These are phyloP conservation scores for Phytophthora hibernalis DNA, from an alignment of 352 stramenopile genomes.

Conservation along the genomic window DNA sequence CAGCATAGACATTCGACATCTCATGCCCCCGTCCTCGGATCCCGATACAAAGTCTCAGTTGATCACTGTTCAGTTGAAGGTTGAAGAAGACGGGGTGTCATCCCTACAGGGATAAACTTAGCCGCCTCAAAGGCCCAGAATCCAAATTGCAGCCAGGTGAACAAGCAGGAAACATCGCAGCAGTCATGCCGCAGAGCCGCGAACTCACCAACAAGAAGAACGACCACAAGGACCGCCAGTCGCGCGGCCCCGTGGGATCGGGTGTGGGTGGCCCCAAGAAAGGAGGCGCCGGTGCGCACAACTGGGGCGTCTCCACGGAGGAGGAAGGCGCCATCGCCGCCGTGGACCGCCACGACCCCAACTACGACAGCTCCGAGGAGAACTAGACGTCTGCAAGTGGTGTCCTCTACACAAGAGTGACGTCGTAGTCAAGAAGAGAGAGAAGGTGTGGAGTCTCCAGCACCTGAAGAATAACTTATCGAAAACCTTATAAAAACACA, in stretches of 20 bases:
- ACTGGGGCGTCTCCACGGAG: conserved; percentile 69
- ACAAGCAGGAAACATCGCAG: conserved; percentile 23
- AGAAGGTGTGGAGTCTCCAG: not conserved
- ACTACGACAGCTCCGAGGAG: conserved; percentile 73
- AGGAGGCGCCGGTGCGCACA: conserved; percentile 83
- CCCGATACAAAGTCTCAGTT: conserved; percentile 19
- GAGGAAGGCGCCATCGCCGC: conserved; percentile 49
- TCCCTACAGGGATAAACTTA: conserved; percentile 5
- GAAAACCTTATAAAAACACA: conserved; percentile 37
- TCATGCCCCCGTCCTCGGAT: conserved; percentile 20
- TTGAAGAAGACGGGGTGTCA: conserved; percentile 24
- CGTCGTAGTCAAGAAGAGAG: not conserved
- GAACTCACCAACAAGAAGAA: conserved; percentile 89
- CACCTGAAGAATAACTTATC: conserved; percentile 29
- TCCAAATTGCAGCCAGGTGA: conserved; percentile 31
- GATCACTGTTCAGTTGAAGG: not conserved
- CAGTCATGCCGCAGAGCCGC: conserved; percentile 76
- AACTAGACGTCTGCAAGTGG: conserved; percentile 15
- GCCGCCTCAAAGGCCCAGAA: conserved; percentile 20
- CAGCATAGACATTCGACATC: conserved; percentile 17
- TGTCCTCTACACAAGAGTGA: no score
- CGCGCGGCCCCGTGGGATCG: conserved; percentile 62
- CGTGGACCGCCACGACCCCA: conserved; percentile 78
- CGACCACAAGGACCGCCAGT: conserved; percentile 85
- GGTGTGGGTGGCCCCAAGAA: conserved; percentile 65